phyloP scores from a whole-genome alignment of 179 eudicot species.

The Spinacia oleracea region DNA sequence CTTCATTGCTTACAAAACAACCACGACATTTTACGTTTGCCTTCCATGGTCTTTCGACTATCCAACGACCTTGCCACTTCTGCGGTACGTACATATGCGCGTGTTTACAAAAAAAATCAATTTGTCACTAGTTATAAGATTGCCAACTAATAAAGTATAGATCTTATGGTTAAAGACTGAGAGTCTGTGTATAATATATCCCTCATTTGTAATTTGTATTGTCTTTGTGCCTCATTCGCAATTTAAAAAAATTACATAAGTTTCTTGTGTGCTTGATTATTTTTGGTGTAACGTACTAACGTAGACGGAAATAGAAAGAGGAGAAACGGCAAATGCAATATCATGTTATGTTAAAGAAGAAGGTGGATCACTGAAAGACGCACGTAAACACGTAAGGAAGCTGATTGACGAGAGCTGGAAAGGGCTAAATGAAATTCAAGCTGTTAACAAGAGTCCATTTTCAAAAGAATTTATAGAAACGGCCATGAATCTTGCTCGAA shows the following conservation, averaged over 20 bases:
- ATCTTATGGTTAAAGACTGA: too few relatives aligned
- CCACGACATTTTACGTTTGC: constrained; percentile 28
- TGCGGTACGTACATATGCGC: too few relatives aligned
- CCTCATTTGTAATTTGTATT: too few relatives aligned
- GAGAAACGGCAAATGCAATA: constrained; percentile 39
- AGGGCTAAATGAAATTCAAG: constrained; percentile 32
- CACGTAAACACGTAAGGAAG: constrained; percentile 28
- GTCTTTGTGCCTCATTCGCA: too few relatives aligned
- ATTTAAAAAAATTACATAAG: too few relatives aligned
- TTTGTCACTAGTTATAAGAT: too few relatives aligned
- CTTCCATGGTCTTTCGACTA: constrained; percentile 38
- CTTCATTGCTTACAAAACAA: constrained; percentile 20
- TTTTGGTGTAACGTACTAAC: constrained; percentile 9
- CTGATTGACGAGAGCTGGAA: constrained; percentile 35
- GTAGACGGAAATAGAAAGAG: constrained; percentile 41
- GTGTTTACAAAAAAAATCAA: too few relatives aligned
- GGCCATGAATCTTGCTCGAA: constrained; percentile 39
- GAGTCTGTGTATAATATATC: too few relatives aligned
- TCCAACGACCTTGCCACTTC: constrained; percentile 39
- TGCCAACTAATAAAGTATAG: too few relatives aligned
- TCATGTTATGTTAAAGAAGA: constrained; percentile 34
- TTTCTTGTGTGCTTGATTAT: neutral
- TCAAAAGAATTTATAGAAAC: constrained; percentile 19
- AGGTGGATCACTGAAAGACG: constrained; percentile 33
- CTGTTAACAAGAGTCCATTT: constrained; percentile 9